Percentiles rank a stretch among this genome's conserved stretches.
Conservation (phyloP, 768 basidiomycete species). For the Suillus subluteus region DNA sequence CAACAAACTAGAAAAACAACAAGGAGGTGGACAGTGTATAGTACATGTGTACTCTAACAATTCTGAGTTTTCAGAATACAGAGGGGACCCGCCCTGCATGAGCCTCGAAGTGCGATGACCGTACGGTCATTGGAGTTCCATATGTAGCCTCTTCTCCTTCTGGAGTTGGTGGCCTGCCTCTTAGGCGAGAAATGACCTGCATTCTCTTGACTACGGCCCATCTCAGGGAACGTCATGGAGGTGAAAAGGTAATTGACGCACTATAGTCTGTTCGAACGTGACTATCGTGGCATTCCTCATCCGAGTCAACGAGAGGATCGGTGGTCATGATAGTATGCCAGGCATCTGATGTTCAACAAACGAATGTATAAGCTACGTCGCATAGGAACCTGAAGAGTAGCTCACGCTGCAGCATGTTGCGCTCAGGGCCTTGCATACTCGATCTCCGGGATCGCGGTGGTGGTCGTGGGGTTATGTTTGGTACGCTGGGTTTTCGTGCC, state of each 20-base stretch:
- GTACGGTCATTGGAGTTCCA: constrained; percentile 2
- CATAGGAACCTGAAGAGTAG: constrained; percentile 10
- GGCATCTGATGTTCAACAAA: constrained; percentile 52
- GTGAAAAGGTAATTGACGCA: constrained; percentile 32
- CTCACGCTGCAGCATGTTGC: constrained; percentile 73
- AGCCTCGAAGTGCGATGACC: constrained; percentile 2
- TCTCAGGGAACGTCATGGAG: constrained; percentile 15
- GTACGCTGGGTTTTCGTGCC: constrained; percentile 24
- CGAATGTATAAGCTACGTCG: not conserved
- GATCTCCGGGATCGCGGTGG: constrained; percentile 26
- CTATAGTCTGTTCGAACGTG: constrained; percentile 68
- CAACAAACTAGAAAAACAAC: constrained; percentile 6
- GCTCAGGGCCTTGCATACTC: constrained; percentile 36
- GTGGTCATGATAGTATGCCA: constrained; percentile 69
- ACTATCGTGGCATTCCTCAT: constrained; percentile 70
- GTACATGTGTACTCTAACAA: not conserved
- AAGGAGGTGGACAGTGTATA: not conserved
- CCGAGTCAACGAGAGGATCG: constrained; percentile 78
- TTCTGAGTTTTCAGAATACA: constrained; percentile 6
- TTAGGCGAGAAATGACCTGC: constrained; percentile 59
- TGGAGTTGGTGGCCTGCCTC: constrained; percentile 62
- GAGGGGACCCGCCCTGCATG: constrained; percentile 6
- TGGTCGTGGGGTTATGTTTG: constrained; percentile 27
- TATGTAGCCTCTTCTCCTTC: constrained; percentile 38
- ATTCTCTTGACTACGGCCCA: constrained; percentile 55